phyloP scores from a whole-genome alignment of 306 rosid genomes.

The Vigna radiata region DNA sequence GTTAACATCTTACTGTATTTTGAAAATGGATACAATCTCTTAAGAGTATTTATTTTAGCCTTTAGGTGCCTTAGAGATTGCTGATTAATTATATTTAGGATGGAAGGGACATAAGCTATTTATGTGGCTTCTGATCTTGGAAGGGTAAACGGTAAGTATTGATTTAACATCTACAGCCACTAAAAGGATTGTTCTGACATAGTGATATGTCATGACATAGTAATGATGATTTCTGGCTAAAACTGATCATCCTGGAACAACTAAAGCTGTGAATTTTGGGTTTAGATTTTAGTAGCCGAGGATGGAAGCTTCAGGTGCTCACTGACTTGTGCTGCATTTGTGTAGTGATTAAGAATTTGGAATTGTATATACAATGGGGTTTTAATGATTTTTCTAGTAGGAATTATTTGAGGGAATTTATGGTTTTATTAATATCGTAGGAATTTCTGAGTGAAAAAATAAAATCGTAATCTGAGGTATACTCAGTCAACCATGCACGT shows the following conservation, averaged over 20 bases:
- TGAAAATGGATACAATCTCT: constrained; percentile 29
- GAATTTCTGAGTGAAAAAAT: constrained; percentile 29
- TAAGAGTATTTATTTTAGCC: constrained; percentile 32
- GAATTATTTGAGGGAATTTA: neutral
- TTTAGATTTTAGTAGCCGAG: constrained; percentile 32
- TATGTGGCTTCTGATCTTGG: constrained; percentile 13
- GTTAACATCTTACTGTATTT: constrained; percentile 13
- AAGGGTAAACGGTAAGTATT: constrained; percentile 15
- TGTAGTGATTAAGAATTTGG: constrained; percentile 11
- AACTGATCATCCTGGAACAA: constrained; percentile 25
- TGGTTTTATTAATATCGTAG: neutral
- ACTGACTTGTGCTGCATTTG: constrained; percentile 26
- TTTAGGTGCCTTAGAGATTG: constrained; percentile 15
- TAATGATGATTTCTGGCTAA: constrained; percentile 14
- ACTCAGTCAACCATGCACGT: neutral
- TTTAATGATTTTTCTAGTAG: neutral
- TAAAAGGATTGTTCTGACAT: neutral
- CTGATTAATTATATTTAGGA: constrained; percentile 25
- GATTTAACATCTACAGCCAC: neutral
- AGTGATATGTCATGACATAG: constrained; percentile 6
- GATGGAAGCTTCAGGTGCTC: constrained; percentile 3
- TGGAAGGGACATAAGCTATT: constrained; percentile 26
- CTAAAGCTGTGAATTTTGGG: constrained; percentile 23
- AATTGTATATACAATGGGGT: constrained; percentile 12
- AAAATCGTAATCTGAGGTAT: neutral